Base-by-base conservation (phyloP, 1,284 basidiomycete genomes). In the Ganoderma lucidum region DNA sequence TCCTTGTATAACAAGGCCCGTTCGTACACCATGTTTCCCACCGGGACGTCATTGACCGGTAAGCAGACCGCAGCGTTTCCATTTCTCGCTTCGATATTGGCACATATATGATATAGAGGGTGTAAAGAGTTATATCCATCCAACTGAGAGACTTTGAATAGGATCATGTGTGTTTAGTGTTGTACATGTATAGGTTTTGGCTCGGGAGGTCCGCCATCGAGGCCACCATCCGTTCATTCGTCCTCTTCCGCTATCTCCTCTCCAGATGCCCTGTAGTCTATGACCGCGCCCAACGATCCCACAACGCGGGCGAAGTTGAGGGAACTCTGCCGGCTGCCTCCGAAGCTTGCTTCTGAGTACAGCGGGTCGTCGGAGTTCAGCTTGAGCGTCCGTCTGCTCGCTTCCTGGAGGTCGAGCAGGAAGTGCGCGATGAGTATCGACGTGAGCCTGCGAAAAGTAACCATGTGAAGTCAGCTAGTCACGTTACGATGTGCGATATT, bases 371-470 rank as follows among this genome's bases (percentile, higher is more conserved):
- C n/a, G n/a, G 48, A 28, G 23, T 51, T 10, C n/a, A 51, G 48
- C 23, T 28, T 51, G n/a, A 51, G n/a, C 23, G 48, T 28, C 23
- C 48, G 48, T 28, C 10, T 28, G 48, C 48, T 51, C 23, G 48
- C 48, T 51, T 51, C 48, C 10, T 51, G 48, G 23, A 51, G 48
- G 48, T 51, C 48, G 10, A 51, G 48, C n/a, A 51, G 48, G 48
- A 51, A 51, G n/a, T 51, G 48, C 2, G 48, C 48, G 23, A 51
- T 28, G 23, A 51, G 48, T 51, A 51, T 51, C 2, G 48, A 51
- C 4, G 23, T 12, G 9, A 51, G 9, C 1, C 48, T 51, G 48
- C 23, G 48, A 28, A 28, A 28, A 10, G 3, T 4, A 19, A 5
- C 1, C 48, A 28, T 23, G 6, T 15, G 35, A 48, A 9, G 45